These are phyloP conservation scores for Septoria petroselini DNA, from an alignment of 2,329 filamentous ascomycete species.

Conservation along the genomic window DNA sequence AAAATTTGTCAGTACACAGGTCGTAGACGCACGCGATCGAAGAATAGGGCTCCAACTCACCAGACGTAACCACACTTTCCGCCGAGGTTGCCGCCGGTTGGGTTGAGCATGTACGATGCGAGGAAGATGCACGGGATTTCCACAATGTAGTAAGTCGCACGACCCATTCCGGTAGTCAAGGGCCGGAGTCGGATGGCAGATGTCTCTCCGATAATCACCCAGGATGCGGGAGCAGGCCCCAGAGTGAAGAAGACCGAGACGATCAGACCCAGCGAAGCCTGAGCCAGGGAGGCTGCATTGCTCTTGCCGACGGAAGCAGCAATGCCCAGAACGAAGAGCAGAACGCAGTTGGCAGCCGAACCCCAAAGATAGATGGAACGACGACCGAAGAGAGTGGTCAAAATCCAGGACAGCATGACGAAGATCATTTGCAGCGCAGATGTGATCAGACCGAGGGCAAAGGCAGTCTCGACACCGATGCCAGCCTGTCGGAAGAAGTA, in stretches of 20 bases:
- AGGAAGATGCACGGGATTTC: conserved; percentile 65
- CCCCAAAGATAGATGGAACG: conserved; percentile 65
- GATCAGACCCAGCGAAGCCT: conserved; percentile 62
- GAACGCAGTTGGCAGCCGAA: conserved; percentile 51
- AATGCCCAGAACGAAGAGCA: conserved; percentile 59
- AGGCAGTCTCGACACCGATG: conserved; percentile 54
- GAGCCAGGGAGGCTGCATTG: conserved; percentile 50
- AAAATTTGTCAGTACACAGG: background rate
- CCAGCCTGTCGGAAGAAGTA: conserved; percentile 64
- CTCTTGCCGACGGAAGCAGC: conserved; percentile 50
- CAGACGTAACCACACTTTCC: conserved; percentile 60
- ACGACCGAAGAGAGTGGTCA: conserved; percentile 62
- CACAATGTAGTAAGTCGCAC: conserved; percentile 61
- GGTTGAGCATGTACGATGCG: conserved; percentile 57
- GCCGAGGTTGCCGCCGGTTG: conserved; percentile 40
- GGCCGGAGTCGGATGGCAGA: conserved; percentile 63
- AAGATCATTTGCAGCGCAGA: conserved; percentile 61
- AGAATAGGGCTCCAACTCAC: background rate
- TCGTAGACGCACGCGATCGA: too few relatives aligned
- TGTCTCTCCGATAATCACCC: conserved; percentile 66
- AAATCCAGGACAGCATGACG: conserved; percentile 65
- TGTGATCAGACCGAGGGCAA: conserved; percentile 62
- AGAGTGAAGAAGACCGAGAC: conserved; percentile 63
- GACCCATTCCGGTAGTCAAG: conserved; percentile 64
- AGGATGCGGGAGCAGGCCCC: conserved; percentile 62